Evolutionary conservation across 164 flowering plant genomes (phyloP).

Genomic region (Saururus chinensis): DNA sequence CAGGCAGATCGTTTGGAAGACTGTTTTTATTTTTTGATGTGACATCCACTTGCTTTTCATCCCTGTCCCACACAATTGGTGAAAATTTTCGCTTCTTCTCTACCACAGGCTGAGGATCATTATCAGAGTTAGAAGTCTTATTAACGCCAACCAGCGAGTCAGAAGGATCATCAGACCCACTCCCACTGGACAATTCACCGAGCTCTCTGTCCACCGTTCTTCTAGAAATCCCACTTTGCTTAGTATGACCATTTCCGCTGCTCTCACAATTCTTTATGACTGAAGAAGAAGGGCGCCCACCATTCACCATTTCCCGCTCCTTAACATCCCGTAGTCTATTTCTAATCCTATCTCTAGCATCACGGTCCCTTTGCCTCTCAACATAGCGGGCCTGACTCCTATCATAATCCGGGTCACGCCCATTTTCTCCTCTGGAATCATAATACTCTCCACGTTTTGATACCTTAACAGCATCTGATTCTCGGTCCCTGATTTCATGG

Average conservation of each 20-base stretch:
- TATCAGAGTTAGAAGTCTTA: slow-evolving; percentile 22
- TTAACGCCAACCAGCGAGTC: slow-evolving; percentile 24
- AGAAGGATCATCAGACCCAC: slow-evolving; percentile 70
- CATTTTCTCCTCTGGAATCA: slow-evolving; percentile 25
- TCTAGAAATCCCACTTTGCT: slow-evolving; percentile 18
- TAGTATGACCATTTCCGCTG: slow-evolving; percentile 18
- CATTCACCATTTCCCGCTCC: slow-evolving; percentile 29
- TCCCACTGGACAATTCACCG: slow-evolving; percentile 88
- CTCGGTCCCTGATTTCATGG: slow-evolving; percentile 39
- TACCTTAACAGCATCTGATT: slow-evolving; percentile 24
- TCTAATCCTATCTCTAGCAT: slow-evolving; percentile 20
- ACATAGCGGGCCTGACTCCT: slow-evolving; percentile 10
- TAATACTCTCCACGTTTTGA: slow-evolving; percentile 23
- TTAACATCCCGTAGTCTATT: slow-evolving; percentile 35
- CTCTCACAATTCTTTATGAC: slow-evolving; percentile 40
- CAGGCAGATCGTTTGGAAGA: slow-evolving; percentile 13
- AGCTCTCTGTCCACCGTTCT: slow-evolving; percentile 59
- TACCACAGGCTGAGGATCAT: slow-evolving; percentile 21
- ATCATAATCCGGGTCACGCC: slow-evolving; percentile 15
- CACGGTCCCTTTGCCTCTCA: slow-evolving; percentile 13
- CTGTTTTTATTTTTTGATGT: slow-evolving; percentile 2
- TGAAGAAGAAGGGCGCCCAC: slow-evolving; percentile 34
- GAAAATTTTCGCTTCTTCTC: slow-evolving; percentile 72
- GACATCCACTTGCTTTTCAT: slow-evolving; percentile 32
- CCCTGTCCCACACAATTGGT: slow-evolving; percentile 87